Base-by-base conservation (phyloP, 208 protist species). In the Leishmania guyanensis region DNA sequence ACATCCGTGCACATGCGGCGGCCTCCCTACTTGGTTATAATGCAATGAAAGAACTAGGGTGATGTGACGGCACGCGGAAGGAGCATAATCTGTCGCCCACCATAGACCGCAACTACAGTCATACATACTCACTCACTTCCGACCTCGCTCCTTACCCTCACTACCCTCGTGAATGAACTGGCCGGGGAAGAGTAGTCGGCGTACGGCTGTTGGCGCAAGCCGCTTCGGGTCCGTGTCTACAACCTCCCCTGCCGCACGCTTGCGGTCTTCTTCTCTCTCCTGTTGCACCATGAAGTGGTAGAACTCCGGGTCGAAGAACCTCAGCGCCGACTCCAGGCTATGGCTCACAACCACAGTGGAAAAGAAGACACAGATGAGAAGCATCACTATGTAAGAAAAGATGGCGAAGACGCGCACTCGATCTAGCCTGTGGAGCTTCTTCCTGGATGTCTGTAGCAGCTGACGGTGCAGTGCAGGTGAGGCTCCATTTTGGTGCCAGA, bases 221-320 rank as follows among this genome's bases (percentile, higher is more conserved):
- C 93, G 87, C 84, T 95, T 96, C 60, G 93, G 93, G 65, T 96
- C 89, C 29, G 77, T 93, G 82, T 95, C 88, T 5, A 96, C 91
- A 20, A 76, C 33, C 77, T 92, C 83, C 29, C 93, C 93, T 0
- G 84, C 86, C 58, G 86, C 76, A 2, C 78, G 86, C 77, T 84
- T 80, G 1, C 85, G 85, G 75, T 85, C 65, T 79, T 96, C 93
- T 68, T 96, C 88, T 71, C 89, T 78, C 68, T 96, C 91, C 82
- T 95, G 93, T 74, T 88, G 74, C 2, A 89, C 62, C 90, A 96
- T 92, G 71, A 96, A 96, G 10, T 77, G 80, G 74, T 94, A 96
- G 76, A 96, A 96, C 62, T 94, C 86, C 1, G 90, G 90, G 58
- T 96, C 93, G 75, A 96, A 94, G 29, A 93, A 86, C 77, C 88